Evolutionary conservation across 257 asterid genomes (phyloP), one percentile per base, ranked within the genome.

Genomic region (Ilex aquifolium): DNA sequence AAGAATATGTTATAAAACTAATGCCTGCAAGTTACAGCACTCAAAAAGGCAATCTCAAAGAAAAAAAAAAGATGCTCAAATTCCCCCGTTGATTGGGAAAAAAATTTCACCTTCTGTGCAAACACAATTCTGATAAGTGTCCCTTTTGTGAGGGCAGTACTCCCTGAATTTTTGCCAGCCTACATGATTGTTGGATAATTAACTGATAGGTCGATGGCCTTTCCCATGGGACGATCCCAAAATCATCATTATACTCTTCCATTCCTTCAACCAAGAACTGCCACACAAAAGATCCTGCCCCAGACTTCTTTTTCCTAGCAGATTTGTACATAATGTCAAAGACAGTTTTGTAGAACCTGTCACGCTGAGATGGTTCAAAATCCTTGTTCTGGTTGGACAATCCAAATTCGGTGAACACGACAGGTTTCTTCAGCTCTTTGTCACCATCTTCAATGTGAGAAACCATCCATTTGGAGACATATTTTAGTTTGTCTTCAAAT

Each of bases 391-490:
- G 83, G 0, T 76, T 79, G 0, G 99, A 93, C 57, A 93, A 61
- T 52, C 99, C 99, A 31, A 93, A 93, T 69, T 90, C 97, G 1
- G 97, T 90, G 82, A 93, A 88, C 75, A 88, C 67, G 27, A 93
- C 74, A 0, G 99, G 99, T 69, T 90, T 93, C 57, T 81, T 90
- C 63, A 93, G 95, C 68, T 85, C 96, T 65, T 73, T 83, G 73
- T 93, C 97, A 2, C 99, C 95, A 48, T 93, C 99, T 75, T 93
- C 99, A 27, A 93, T 85, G 90, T 93, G 99, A 14, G 99, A 93
- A 10, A 85, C 65, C 90, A 87, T 83, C 99, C 99, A 93, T 72
- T 81, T 93, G 53, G 84, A 56, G 6, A 77, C 93, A 62, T 76
- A 93, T 60, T 85, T 86, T 40, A 93, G 70, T 71, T 84, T 86